Percentiles rank a stretch among this genome's conserved stretches.
Conservation (phyloP, 2,329 filamentous ascomycete genomes). For the Pseudocercospora pini-densiflorae region DNA sequence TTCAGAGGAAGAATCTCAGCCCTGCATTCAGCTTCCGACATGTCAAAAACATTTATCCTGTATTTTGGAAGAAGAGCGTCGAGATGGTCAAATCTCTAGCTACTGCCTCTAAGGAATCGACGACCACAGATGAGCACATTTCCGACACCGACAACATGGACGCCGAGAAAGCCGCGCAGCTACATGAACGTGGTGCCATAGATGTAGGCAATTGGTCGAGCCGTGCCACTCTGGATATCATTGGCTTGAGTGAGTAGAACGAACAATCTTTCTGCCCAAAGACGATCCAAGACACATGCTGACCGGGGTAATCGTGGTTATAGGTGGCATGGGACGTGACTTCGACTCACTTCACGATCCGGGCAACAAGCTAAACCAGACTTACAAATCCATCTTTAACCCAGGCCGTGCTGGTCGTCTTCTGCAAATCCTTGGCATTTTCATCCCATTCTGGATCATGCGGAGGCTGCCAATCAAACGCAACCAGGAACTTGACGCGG, state of each 20-base stretch:
- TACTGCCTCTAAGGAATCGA: constrained; percentile 39
- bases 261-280: not conserved
- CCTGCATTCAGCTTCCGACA: constrained; percentile 57
- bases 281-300: not conserved
- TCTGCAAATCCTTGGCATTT: constrained; percentile 53
- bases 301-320: not conserved
- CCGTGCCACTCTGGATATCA: constrained; percentile 62
- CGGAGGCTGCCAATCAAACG: constrained; percentile 68
- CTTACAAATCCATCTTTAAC: constrained; percentile 57
- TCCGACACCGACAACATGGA: constrained; percentile 28
- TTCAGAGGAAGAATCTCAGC: constrained; percentile 55
- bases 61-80: constrained; percentile 54
- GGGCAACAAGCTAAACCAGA: constrained; percentile 57
- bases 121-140: constrained; percentile 17
- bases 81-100: constrained; percentile 45
- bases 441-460: constrained; percentile 68
- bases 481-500: constrained; percentile 67
- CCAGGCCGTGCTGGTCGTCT: constrained; percentile 56
- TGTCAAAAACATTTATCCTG: constrained; percentile 54
- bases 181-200: constrained; percentile 43
- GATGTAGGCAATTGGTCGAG: constrained; percentile 53
- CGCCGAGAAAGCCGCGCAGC: constrained; percentile 28
- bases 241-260: constrained; percentile 52
- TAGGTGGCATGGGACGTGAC: constrained; percentile 58
- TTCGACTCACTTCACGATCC: constrained; percentile 58